Conservation (phyloP, 352 stramenopile genomes). For the Phytophthora macrochlamydospora region DNA sequence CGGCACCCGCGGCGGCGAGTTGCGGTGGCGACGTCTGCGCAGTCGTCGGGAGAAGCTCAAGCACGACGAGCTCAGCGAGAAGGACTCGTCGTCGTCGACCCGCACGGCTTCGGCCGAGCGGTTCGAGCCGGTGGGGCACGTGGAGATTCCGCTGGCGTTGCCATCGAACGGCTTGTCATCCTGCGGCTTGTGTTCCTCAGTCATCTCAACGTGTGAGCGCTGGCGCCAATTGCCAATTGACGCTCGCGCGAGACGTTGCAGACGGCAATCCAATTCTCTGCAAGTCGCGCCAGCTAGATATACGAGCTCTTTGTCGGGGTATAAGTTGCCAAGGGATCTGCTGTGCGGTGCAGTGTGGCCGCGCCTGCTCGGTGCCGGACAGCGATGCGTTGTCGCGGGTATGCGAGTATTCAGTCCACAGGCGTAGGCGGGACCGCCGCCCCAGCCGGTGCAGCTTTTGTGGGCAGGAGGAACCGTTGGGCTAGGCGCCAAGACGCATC, state of each 20-base stretch:
- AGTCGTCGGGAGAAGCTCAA: constrained; percentile 34
- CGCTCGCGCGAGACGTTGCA: constrained; percentile 16
- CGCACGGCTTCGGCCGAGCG: constrained; percentile 21
- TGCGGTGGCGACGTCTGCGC: constrained; percentile 28
- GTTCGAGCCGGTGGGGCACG: constrained; percentile 30
- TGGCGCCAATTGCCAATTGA: constrained; percentile 41
- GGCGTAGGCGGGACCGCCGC: constrained; percentile 3
- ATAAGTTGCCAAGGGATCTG: background rate
- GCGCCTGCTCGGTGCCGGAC: too few relatives aligned
- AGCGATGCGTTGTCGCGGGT: background rate
- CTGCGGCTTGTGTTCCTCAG: constrained; percentile 17
- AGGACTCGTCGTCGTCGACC: constrained; percentile 17
- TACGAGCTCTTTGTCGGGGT: too few relatives aligned
- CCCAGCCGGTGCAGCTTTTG: constrained; percentile 11
- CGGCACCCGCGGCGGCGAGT: constrained; percentile 45
- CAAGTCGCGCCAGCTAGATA: too few relatives aligned
- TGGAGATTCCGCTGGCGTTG: constrained; percentile 29
- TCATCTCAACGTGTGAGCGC: constrained; percentile 12
- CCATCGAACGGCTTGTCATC: constrained; percentile 29
- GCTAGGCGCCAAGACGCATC: constrained; percentile 6
- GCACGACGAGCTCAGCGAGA: constrained; percentile 23
- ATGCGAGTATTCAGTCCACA: background rate
- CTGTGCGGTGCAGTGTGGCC: background rate
- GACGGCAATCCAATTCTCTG: too few relatives aligned
- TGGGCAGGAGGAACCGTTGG: constrained; percentile 11